Conservation (phyloP, 2,329 filamentous ascomycete genomes). For the Colletotrichum brevisporum region DNA sequence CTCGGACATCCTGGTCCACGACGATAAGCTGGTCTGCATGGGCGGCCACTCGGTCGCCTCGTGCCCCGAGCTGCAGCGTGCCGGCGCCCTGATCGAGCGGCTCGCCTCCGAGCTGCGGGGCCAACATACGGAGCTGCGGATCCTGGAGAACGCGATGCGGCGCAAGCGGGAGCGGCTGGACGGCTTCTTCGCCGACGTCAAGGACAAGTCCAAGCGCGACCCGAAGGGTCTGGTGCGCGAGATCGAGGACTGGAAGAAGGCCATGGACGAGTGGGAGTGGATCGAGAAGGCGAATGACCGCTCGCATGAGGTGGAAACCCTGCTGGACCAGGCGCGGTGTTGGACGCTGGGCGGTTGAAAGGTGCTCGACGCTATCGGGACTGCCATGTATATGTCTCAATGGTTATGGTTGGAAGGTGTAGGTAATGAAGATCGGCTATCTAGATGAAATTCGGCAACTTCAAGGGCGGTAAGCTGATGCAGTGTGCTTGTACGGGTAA, state of each 20-base stretch:
- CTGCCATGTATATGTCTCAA: too few species aligned
- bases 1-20: neutral
- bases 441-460: too few species aligned
- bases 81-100: neutral
- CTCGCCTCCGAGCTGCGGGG: slow-evolving; percentile 1
- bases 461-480: too few species aligned
- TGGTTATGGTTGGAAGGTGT: too few species aligned
- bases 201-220: neutral
- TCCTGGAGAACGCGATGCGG: neutral
- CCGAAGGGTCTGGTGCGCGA: neutral
- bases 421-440: too few species aligned
- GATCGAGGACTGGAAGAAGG: neutral
- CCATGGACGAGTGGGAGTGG: neutral
- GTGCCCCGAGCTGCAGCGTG: neutral
- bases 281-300: neutral
- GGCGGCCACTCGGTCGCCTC: neutral
- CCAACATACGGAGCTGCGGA: slow-evolving; percentile 10
- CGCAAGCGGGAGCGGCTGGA: neutral
- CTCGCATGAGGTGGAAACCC: neutral
- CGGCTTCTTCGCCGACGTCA: neutral
- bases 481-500: too few species aligned
- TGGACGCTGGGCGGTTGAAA: neutral
- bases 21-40: neutral
- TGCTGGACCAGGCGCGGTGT: neutral
- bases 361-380: neutral